Evolutionary conservation across 140 eudicot genomes (phyloP), one percentile per base, ranked within the genome.

Genomic region (Anethum foeniculum): DNA sequence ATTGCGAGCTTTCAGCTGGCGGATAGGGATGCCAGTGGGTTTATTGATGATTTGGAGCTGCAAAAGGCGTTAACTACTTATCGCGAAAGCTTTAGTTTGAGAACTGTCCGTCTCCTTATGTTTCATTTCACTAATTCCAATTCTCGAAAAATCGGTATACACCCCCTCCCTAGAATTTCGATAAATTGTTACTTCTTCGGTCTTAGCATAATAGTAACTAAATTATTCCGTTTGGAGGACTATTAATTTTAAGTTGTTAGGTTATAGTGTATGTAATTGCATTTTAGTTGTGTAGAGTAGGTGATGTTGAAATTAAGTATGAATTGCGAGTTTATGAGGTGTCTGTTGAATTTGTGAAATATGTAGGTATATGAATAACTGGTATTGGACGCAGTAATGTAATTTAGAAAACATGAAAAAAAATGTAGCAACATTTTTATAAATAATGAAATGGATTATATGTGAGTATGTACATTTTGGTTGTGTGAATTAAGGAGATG

Each of bases 81-180:
- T 64, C 85, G 87, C 41, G 91, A 94, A 85, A 86, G 85, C 77
- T 94, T 94, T 46, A 86, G 97, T 18, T 62, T 94, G 81, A 88
- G 96, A 84, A 94, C 98, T 10, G 97, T 94, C 69, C 98, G 89
- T 77, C 91, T 94, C 49, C 91, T 94, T 6, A 92, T 92, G 97
- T 90, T 88, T 85, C 84, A 80, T 64, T 92, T 90, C 87, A 94
- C 98, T 85, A 86, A 88, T 64, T 78, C 91, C 73, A 91, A 90
- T 69, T 27, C 85, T 34, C 84, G 92, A 16, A 88, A 79, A 80
- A 91, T 93, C 77, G 98, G 98, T 93, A 90, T 41, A 14, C 12
- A 10, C 41, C 0, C 38, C 38, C 38, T 34, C 38, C 38, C 38
- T 34, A 34, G 38, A 54, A 54, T 54, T 3, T 54, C 27, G 27